These are phyloP conservation scores for Fusarium pininemorale DNA, from an alignment of 2,329 filamentous ascomycete genomes.

Conservation along the genomic window DNA sequence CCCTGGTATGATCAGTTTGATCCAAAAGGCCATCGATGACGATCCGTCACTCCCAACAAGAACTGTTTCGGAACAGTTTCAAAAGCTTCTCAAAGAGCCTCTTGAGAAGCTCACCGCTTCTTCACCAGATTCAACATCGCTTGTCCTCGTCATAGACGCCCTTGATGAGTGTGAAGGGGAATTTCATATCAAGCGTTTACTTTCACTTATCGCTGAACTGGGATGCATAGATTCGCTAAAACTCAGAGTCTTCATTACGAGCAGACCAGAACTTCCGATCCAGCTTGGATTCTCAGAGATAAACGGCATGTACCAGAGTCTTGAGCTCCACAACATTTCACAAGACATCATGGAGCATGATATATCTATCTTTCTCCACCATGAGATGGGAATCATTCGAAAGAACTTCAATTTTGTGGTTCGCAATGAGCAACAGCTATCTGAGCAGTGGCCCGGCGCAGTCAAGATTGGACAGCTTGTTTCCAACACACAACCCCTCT, in stretches of 20 bases:
- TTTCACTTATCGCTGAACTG: neutral
- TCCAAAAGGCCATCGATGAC: neutral
- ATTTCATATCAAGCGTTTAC: neutral
- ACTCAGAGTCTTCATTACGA: neutral
- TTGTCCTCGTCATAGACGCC: neutral
- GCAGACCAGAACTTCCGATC: neutral
- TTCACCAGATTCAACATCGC: rapidly evolving
- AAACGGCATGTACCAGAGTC: neutral
- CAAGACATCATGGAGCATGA: neutral
- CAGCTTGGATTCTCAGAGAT: neutral
- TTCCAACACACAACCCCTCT: neutral
- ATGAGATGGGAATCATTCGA: neutral
- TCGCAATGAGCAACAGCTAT: rapidly evolving
- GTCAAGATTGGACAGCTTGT: neutral
- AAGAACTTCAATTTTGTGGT: neutral
- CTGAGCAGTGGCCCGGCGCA: neutral
- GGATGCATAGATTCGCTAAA: rapidly evolving
- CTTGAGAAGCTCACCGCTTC: rapidly evolving
- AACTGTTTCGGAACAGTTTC: neutral
- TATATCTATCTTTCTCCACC: neutral
- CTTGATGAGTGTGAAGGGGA: neutral
- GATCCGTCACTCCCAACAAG: neutral
- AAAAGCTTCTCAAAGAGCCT: neutral
- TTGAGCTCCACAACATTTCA: neutral
- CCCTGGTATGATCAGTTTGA: neutral